Conservation (phyloP, 2,329 filamentous ascomycete genomes). For the Fusarium ambrosium region DNA sequence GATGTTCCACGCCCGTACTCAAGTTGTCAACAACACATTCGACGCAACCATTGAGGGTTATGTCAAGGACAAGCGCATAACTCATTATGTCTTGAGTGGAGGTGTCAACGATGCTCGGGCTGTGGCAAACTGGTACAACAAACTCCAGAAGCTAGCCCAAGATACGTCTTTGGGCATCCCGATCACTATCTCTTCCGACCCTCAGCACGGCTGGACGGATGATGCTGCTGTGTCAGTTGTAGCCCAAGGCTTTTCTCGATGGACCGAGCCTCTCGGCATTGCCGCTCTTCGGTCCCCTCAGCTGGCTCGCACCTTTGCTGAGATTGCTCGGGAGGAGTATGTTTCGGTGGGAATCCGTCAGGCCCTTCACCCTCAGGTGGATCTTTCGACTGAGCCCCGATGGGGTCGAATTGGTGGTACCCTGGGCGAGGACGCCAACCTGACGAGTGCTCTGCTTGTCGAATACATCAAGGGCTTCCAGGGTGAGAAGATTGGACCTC, state of each 20-base stretch:
- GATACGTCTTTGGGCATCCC: conserved; percentile 63
- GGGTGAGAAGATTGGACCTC: conserved; percentile 56
- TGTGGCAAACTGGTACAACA: conserved; percentile 57
- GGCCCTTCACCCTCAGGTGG: conserved; percentile 64
- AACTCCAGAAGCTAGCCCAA: conserved; percentile 57
- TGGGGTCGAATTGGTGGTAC: conserved; percentile 62
- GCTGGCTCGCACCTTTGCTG: conserved; percentile 61
- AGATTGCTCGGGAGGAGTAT: conserved; percentile 63
- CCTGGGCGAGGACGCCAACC: conserved; percentile 63
- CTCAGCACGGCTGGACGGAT: conserved; percentile 58
- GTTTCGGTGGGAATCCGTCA: conserved; percentile 58
- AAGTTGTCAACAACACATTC: conserved; percentile 34
- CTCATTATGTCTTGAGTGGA: conserved; percentile 63
- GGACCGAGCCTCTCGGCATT: conserved; percentile 65
- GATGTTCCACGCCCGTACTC: conserved; percentile 56
- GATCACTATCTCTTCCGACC: conserved; percentile 62
- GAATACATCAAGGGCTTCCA: conserved; percentile 64
- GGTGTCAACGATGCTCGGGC: conserved; percentile 55
- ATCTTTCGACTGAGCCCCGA: conserved; percentile 64
- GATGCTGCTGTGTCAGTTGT: conserved; percentile 48
- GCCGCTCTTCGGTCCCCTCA: conserved; percentile 61
- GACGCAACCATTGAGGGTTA: conserved; percentile 31
- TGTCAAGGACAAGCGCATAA: conserved; percentile 44
- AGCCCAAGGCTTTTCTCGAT: conserved; percentile 61
- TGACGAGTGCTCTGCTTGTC: conserved; percentile 54